Base-by-base conservation (phyloP, 2,329 filamentous ascomycete genomes). In the Aspergillus quadricinctus region DNA sequence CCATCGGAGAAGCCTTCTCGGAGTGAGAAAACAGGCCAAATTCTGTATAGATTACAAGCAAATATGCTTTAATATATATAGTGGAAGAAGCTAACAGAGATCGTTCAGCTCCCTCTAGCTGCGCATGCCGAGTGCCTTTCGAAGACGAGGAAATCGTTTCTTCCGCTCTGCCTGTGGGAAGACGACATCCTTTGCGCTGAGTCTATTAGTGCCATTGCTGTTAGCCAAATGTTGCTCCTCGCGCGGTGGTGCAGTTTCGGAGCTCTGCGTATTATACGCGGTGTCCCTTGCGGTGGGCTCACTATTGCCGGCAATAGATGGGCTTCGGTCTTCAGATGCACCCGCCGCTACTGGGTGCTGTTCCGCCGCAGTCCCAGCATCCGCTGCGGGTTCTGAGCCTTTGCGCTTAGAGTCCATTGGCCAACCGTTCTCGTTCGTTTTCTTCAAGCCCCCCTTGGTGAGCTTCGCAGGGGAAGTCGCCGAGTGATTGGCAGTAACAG, bases 131-230 rank as follows among this genome's bases (percentile, higher is more conserved):
- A 79, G 76, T 21, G 76, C 77, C 57, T 75, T 77, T 46, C 76
- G 71, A 52, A 79, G 65, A 55, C 73, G 66, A 8, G 72, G 72
- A 52, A 79, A 78, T 55, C 74, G 74, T 61, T 77, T 79, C 67
- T 78, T 79, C 57, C 75, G 77, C 37, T 71, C 75, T 21, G 66
- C 66, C 4, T 66, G 64, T 45, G 69, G 66, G 35, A 72, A 67
- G n/a, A 69, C 67, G 19, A 74, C 63, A 35, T 73, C 66, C n/a
- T 64, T 61, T 21, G 63, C 68, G 3, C 52, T 46, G 3, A 48
- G 29, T 9, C 50, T 28, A 31, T 35, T 21, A 14, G 27, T 53
- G 28, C 28, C 41, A n/a, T 31, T n/a, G 5, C 29, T 48, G 17
- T 23, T 46, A 28, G n/a, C 40, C 23, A 17, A n/a, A 11, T 21